Percentiles rank a stretch among this genome's conserved stretches.
Conservation (phyloP, 306 rosid genomes). For the Rubus idaeus region DNA sequence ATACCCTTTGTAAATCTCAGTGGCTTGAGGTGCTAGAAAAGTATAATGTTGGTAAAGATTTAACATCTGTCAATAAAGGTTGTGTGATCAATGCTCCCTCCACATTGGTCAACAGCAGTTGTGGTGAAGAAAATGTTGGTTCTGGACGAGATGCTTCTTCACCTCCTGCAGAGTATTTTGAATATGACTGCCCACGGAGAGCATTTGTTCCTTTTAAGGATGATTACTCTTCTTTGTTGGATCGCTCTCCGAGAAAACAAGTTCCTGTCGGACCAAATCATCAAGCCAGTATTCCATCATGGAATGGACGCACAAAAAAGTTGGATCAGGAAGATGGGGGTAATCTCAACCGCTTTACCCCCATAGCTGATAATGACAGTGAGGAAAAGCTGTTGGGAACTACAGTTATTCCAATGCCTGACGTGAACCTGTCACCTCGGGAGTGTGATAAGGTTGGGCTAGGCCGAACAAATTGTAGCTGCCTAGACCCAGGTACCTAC, state of each 20-base stretch:
- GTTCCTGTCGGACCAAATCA: constrained; percentile 52
- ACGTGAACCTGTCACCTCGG: constrained; percentile 7
- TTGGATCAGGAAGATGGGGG: constrained; percentile 16
- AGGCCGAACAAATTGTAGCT: constrained; percentile 41
- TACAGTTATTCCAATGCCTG: constrained; percentile 38
- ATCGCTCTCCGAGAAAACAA: constrained; percentile 37
- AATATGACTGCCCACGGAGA: constrained; percentile 34
- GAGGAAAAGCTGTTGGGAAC: constrained; percentile 50
- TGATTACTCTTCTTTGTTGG: constrained; percentile 22
- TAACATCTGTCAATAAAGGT: constrained; percentile 23
- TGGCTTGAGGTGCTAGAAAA: constrained; percentile 41
- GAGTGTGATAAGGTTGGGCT: constrained; percentile 21
- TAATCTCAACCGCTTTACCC: constrained; percentile 2
- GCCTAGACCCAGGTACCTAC: constrained; percentile 37
- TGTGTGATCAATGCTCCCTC: constrained; percentile 23
- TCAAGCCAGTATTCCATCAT: constrained; percentile 51
- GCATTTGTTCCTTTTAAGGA: constrained; percentile 34
- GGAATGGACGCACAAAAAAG: constrained; percentile 28
- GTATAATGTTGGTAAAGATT: constrained; percentile 23
- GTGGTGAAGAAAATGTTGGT: constrained; percentile 41
- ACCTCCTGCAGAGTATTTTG: constrained; percentile 34
- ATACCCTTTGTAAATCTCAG: constrained; percentile 40
- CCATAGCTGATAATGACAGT: not conserved
- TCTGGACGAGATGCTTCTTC: constrained; percentile 32
- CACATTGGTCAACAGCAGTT: constrained; percentile 22